phyloP scores from a whole-genome alignment of 768 basidiomycete genomes.

The Suillus cothurnatus region DNA sequence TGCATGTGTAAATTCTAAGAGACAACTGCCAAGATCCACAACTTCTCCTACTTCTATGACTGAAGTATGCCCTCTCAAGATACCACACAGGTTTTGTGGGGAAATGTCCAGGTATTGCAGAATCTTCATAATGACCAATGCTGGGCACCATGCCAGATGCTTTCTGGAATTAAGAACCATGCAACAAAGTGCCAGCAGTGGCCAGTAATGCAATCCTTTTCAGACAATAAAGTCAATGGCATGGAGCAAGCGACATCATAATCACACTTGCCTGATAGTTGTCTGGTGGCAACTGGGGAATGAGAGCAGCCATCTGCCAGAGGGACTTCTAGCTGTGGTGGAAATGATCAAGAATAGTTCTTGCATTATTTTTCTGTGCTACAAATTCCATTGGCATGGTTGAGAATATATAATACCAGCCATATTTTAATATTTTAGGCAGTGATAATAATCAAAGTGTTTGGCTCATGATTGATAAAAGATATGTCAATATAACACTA shows the following conservation, averaged over 20 bases:
- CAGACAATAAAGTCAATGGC: background rate
- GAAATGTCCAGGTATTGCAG: background rate
- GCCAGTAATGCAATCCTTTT: background rate
- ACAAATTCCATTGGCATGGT: too few species aligned
- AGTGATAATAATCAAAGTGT: too few species aligned
- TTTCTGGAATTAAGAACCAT: background rate
- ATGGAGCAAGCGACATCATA: background rate
- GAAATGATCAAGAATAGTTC: too few species aligned
- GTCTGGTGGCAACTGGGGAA: background rate
- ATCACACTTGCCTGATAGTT: background rate
- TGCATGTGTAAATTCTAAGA: background rate
- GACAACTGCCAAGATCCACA: background rate
- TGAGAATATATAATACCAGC: too few species aligned
- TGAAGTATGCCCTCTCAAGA: background rate
- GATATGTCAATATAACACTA: too few species aligned
- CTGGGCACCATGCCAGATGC: background rate
- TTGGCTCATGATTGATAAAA: too few species aligned
- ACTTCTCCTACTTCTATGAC: background rate
- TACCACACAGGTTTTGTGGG: background rate
- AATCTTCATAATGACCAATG: background rate
- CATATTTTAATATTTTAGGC: too few species aligned
- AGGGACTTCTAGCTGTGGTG: too few species aligned
- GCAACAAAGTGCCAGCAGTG: background rate
- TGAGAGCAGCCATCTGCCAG: background rate
- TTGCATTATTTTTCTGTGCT: too few species aligned